These are phyloP conservation scores for Nothophoma quercina DNA, from an alignment of 2,329 filamentous ascomycete genomes.

Conservation along the genomic window DNA sequence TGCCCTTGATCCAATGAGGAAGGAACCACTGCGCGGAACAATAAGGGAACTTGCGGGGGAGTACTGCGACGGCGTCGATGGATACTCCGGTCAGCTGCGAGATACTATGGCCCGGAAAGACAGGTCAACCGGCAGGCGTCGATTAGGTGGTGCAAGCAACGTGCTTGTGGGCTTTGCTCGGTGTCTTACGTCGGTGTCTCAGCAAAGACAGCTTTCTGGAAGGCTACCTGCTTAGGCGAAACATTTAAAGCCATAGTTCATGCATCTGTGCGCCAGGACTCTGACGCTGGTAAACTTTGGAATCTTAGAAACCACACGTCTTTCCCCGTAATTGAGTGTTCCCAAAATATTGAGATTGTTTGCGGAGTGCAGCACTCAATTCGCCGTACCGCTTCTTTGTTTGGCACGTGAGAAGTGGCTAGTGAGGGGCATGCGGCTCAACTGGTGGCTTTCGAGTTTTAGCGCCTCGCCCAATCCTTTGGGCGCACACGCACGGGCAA, in stretches of 20 bases:
- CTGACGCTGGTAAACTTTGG: not conserved
- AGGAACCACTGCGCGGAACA: slow-evolving; percentile 17
- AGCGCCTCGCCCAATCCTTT: slow-evolving; percentile 19
- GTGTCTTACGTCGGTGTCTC: slow-evolving; percentile 18
- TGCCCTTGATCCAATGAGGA: slow-evolving; percentile 18
- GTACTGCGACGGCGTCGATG: slow-evolving; percentile 16
- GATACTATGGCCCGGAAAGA: slow-evolving; percentile 11
- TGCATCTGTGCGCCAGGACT: not conserved
- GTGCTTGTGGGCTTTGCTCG: slow-evolving; percentile 9
- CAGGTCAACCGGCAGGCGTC: slow-evolving; percentile 2
- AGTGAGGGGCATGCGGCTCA: slow-evolving; percentile 15
- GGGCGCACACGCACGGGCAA: slow-evolving; percentile 23
- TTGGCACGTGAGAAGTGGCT: slow-evolving; percentile 13
- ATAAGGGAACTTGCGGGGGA: slow-evolving; percentile 22
- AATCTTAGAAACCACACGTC: not conserved
- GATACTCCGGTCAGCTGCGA: slow-evolving; percentile 22
- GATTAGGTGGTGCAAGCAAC: slow-evolving; percentile 7
- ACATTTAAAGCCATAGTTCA: slow-evolving; percentile 18
- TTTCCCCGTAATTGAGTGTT: not conserved
- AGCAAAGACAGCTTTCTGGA: slow-evolving; percentile 15
- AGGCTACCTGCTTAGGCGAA: slow-evolving; percentile 20
- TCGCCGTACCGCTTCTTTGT: not conserved
- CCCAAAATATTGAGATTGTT: not conserved
- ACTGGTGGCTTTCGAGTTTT: slow-evolving; percentile 1
- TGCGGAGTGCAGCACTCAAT: not conserved